A percentile compares a stretch with the other conserved stretches of the same genome.
Evolutionary conservation across 108 stramenopile species (phyloP).

Genomic region (Schizochytrium sp.): DNA sequence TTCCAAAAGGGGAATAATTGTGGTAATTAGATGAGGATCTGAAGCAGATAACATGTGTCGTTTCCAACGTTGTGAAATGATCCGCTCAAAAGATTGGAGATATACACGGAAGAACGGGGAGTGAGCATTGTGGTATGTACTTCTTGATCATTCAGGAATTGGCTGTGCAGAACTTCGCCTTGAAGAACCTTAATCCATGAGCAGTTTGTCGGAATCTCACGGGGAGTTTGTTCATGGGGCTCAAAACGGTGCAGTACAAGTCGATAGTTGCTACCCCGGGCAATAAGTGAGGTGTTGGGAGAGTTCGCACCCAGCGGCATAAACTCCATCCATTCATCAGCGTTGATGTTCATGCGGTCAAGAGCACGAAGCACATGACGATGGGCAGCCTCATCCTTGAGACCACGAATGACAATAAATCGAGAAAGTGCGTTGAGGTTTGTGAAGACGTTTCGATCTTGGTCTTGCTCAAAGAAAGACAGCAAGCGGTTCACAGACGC

Average conservation of each 20-base stretch:
- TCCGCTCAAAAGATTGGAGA: not conserved
- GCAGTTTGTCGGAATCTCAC: not conserved
- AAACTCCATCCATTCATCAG: conserved; percentile 35
- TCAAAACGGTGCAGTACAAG: conserved; percentile 42
- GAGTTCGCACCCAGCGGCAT: not conserved
- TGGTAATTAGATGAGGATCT: not conserved
- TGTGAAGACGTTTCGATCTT: conserved; percentile 50
- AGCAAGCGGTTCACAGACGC: not conserved
- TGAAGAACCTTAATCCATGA: conserved; percentile 16
- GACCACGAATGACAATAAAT: not conserved
- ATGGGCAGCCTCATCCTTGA: not conserved
- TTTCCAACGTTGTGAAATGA: not conserved
- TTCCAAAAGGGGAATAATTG: too few relatives aligned
- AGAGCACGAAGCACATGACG: not conserved
- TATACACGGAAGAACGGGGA: not conserved
- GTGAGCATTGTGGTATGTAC: conserved; percentile 5
- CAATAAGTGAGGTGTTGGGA: not conserved
- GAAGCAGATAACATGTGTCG: not conserved
- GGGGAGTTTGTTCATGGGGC: not conserved
- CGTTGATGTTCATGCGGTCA: conserved; percentile 32
- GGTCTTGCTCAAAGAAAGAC: conserved; percentile 14
- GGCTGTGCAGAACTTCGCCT: conserved; percentile 38
- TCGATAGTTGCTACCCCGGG: not conserved
- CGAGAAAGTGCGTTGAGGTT: conserved; percentile 56
- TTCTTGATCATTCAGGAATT: conserved; percentile 16